A percentile compares a stretch with the other conserved stretches of the same genome.
phyloP scores from a whole-genome alignment of 2,329 filamentous ascomycete genomes.

The Colletotrichum aenigma region DNA sequence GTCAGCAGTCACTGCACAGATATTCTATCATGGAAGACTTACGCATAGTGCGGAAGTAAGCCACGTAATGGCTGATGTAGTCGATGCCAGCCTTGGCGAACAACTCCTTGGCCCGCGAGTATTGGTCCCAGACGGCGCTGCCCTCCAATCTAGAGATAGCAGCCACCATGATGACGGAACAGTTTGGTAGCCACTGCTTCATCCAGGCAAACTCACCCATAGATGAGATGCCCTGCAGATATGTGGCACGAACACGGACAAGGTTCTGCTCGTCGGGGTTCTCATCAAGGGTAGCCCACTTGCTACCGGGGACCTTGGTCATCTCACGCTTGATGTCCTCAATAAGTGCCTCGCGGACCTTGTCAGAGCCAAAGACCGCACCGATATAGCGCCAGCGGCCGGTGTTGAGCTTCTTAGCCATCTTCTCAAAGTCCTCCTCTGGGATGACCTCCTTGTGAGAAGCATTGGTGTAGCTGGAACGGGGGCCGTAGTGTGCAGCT shows the following conservation, averaged over 20 bases:
- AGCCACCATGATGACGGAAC: slow-evolving; percentile 8
- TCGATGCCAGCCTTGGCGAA: slow-evolving; percentile 9
- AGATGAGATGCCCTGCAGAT: slow-evolving; percentile 9
- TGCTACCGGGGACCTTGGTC: slow-evolving; percentile 7
- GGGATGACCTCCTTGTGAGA: slow-evolving; percentile 1
- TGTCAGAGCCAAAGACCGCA: slow-evolving; percentile 4
- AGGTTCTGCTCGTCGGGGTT: neutral
- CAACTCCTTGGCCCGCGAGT: neutral
- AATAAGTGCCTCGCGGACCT: slow-evolving; percentile 7
- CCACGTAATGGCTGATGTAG: slow-evolving; percentile 10
- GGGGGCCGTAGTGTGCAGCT: slow-evolving; percentile 6
- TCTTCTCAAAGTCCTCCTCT: slow-evolving; percentile 9
- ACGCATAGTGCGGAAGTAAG: slow-evolving; percentile 15
- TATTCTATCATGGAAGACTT: fast-evolving
- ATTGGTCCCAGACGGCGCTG: slow-evolving; percentile 4
- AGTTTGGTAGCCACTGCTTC: slow-evolving; percentile 12
- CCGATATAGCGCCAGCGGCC: slow-evolving; percentile 12
- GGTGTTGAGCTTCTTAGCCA: slow-evolving; percentile 8
- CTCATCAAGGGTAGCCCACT: slow-evolving; percentile 12
- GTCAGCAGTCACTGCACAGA: neutral
- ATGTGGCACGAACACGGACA: neutral
- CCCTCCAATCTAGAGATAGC: neutral
- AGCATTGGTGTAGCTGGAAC: slow-evolving; percentile 18
- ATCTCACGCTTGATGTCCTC: neutral
- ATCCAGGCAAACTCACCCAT: slow-evolving; percentile 16